A percentile compares a stretch with the other conserved stretches of the same genome.
These are phyloP conservation scores for Cordyceps javanica DNA, from an alignment of 2,329 filamentous ascomycete genomes.

Conservation along the genomic window DNA sequence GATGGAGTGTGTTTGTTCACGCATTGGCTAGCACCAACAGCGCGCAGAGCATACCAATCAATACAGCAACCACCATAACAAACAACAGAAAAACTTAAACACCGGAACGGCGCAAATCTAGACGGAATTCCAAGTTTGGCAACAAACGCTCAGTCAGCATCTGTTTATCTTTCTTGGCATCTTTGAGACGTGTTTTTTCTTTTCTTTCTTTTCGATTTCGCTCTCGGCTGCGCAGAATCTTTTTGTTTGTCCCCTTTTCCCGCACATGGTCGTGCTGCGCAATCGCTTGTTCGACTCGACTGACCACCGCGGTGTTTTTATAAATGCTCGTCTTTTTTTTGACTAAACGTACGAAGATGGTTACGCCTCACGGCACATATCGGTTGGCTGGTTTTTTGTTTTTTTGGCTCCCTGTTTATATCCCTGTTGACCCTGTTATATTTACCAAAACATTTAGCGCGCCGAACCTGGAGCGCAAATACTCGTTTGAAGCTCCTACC, in stretches of 20 bases:
- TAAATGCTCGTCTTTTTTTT: slow-evolving; percentile 7
- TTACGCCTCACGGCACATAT: slow-evolving; percentile 32
- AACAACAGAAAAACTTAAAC: background rate
- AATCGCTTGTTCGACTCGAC: background rate
- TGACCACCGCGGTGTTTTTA: background rate
- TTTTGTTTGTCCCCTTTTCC: slow-evolving; percentile 16
- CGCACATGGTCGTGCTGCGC: background rate
- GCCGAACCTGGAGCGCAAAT: background rate
- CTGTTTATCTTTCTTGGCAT: slow-evolving; percentile 5
- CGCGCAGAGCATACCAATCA: background rate
- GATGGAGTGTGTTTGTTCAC: background rate
- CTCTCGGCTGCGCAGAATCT: slow-evolving; percentile 9
- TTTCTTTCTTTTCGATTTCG: slow-evolving; percentile 9
- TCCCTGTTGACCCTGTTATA: slow-evolving; percentile 1
- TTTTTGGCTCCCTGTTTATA: slow-evolving; percentile 6
- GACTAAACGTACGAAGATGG: slow-evolving; percentile 27
- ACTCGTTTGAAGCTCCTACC: background rate
- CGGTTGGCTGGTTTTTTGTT: slow-evolving; percentile 10
- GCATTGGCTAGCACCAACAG: background rate
- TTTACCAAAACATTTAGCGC: background rate
- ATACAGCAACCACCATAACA: background rate
- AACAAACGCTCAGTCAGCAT: slow-evolving; percentile 22
- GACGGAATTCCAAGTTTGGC: slow-evolving; percentile 24
- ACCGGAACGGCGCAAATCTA: slow-evolving; percentile 11
- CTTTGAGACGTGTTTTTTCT: slow-evolving; percentile 1